Base-by-base conservation (phyloP, 1,284 basidiomycete genomes). In the Cryptococcus deneoformans region DNA sequence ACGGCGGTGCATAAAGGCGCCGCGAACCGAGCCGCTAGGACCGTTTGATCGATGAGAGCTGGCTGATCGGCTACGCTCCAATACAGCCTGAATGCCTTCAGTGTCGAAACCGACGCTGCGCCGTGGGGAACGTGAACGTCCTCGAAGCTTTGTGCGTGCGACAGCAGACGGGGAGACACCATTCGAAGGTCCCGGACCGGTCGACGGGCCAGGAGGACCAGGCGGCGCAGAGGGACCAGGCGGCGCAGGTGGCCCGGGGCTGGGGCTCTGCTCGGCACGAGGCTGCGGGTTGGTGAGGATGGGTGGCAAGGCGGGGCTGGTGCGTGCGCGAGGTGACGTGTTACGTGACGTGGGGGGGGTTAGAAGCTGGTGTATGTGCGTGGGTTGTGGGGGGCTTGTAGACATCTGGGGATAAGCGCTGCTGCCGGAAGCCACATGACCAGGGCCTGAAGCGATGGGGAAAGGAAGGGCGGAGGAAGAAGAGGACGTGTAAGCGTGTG, bases 291-390 rank as follows among this genome's bases (percentile, higher is more conserved):
- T 36, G 7, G 49, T n/a, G 37, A 40, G 6, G 37, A 20, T 38
- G 36, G n/a, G 11, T 34, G 46, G n/a, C 16, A 47, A 6, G 46
- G 14, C 38, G 38, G 50, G 6, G 20, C 6, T 10, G 20, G n/a
- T 37, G 42, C 11, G n/a, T 8, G 24, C 51, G 58, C 3, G 64
- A 65, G 46, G 60, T 58, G 71, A 73, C 0, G 61, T 46, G 29
- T 54, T 62, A 12, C 73, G 60, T 14, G 71, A 72, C 10, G 64
- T 65, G 0, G 71, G 73, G 71, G 73, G 56, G 2, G 66, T 60
- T 24, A 67, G 67, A 20, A 20, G 20, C 20, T 20, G 20, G 39
- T 61, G 52, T 6, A 72, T 57, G 12, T 62, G 57, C 1, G 20
- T 20, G 20, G 20, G 20, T 20, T 20, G 20, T 20, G 20, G 20